phyloP scores from a whole-genome alignment of 179 eudicot genomes.

The Amaranthus tricolor region DNA sequence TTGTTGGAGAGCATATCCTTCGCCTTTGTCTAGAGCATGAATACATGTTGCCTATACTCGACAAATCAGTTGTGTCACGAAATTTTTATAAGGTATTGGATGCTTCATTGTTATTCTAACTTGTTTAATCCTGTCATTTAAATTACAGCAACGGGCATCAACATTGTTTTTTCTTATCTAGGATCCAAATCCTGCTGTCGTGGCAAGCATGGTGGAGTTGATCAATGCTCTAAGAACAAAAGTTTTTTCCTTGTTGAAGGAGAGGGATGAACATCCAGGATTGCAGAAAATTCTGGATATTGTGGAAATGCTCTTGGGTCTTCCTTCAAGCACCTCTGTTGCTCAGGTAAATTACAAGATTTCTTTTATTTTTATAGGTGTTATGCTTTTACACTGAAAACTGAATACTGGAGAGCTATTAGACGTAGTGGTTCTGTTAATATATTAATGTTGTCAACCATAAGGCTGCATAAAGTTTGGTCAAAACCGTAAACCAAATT shows the following conservation, averaged over 20 bases:
- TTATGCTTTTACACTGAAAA: background rate
- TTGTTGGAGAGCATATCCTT: conserved; percentile 72
- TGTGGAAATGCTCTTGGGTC: conserved; percentile 69
- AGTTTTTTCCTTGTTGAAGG: conserved; percentile 47
- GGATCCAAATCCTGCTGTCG: conserved; percentile 76
- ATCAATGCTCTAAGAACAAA: conserved; percentile 49
- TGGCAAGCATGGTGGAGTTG: conserved; percentile 72
- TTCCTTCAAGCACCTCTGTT: conserved; percentile 76
- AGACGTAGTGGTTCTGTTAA: background rate
- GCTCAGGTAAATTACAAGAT: conserved; percentile 59
- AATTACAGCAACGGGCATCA: background rate
- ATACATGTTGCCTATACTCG: conserved; percentile 36
- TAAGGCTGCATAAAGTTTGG: too few species aligned
- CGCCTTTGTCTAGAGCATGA: conserved; percentile 83
- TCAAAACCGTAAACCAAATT: too few species aligned
- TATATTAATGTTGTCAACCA: too few species aligned
- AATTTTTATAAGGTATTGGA: conserved; percentile 80
- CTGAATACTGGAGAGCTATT: background rate
- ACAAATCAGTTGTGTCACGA: conserved; percentile 34
- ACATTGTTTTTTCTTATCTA: conserved; percentile 23
- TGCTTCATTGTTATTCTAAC: background rate
- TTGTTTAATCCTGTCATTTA: background rate
- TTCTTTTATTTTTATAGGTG: background rate
- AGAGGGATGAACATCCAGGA: conserved; percentile 73
- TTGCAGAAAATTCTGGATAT: conserved; percentile 76